Evolutionary conservation across 179 eudicot genomes (phyloP).

Genomic region (Amaranthus tricolor): DNA sequence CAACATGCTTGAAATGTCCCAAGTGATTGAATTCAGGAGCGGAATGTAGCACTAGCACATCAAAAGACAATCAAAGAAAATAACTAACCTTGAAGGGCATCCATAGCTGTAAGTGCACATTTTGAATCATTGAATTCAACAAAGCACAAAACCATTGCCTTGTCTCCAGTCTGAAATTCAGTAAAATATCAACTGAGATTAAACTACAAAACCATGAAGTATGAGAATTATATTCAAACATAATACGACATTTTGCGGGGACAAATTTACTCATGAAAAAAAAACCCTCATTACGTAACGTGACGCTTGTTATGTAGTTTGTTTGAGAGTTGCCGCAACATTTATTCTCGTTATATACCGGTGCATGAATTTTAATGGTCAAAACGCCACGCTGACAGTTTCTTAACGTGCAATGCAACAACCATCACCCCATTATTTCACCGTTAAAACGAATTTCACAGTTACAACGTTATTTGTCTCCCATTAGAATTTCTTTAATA

Average conservation of each 20-base stretch:
- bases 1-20: background rate
- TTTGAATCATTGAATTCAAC: slow-evolving; percentile 78
- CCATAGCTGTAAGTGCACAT: slow-evolving; percentile 90
- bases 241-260: no score
- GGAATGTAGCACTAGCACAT: background rate
- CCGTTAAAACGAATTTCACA: no score
- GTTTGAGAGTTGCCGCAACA: no score
- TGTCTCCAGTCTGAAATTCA: slow-evolving; percentile 74
- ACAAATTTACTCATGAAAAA: background rate
- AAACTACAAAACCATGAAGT: no score
- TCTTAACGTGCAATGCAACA: no score
- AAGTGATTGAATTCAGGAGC: background rate
- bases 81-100: slow-evolving; percentile 81
- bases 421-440: no score
- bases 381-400: no score
- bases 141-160: slow-evolving; percentile 84
- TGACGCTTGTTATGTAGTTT: background rate
- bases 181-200: background rate
- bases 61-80: background rate
- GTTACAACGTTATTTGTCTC: no score
- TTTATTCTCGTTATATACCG: no score
- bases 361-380: no score
- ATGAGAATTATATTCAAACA: background rate
- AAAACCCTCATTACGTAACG: background rate
- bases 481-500: no score